Evolutionary conservation across 345 rosid genomes (phyloP).

Genomic region (Syzygium grande): DNA sequence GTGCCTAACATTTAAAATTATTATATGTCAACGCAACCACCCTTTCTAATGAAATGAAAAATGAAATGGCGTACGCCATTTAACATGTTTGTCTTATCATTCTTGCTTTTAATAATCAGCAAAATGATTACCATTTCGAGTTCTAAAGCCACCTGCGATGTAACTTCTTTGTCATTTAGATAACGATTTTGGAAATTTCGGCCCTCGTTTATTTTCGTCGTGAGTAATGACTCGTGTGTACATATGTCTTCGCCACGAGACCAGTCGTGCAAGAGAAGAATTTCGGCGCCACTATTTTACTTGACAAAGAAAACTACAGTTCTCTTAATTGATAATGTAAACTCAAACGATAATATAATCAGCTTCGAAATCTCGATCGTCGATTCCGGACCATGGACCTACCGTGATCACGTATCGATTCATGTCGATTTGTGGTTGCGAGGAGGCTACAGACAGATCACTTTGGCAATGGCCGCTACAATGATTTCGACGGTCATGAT

Average conservation of each 20-base stretch:
- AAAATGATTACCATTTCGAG: background rate
- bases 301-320: background rate
- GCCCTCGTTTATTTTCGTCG: background rate
- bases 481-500: background rate
- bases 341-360: background rate
- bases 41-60: background rate
- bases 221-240: background rate
- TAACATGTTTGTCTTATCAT: background rate
- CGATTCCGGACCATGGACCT: background rate
- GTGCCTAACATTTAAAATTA: background rate
- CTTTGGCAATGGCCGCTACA: background rate
- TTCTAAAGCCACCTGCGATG: background rate
- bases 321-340: background rate
- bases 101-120: background rate
- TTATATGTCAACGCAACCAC: fast-evolving
- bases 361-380: background rate
- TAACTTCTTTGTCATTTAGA: background rate
- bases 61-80: background rate
- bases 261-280: fast-evolving
- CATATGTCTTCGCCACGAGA: fast-evolving
- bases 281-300: fast-evolving
- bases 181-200: background rate
- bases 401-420: background rate
- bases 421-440: background rate
- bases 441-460: background rate